These are phyloP conservation scores for Citrullus colocynthis DNA, from an alignment of 306 rosid species.

Conservation along the genomic window DNA sequence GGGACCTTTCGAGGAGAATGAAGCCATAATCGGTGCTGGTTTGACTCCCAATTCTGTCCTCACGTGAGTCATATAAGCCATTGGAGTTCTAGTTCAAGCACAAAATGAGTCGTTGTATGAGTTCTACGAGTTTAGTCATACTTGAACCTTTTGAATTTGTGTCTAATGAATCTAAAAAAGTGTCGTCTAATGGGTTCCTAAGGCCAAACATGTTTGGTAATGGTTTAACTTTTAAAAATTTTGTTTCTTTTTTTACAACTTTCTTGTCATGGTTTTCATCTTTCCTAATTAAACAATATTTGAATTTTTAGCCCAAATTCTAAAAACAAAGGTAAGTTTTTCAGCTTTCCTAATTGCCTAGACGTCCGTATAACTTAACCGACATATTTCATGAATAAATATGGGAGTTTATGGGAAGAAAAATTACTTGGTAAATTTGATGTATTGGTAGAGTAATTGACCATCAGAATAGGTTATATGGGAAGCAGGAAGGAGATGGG, in stretches of 20 bases:
- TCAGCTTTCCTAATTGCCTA: too few species aligned
- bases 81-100: conserved; percentile 22
- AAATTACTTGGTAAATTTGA: background rate
- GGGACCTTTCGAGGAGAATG: conserved; percentile 72
- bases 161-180: background rate
- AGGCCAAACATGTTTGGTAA: too few species aligned
- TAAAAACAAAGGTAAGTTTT: too few species aligned
- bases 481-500: background rate
- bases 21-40: conserved; percentile 40
- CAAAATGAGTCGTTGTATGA: background rate
- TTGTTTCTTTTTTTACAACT: too few species aligned
- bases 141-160: background rate
- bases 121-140: background rate
- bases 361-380: too few species aligned
- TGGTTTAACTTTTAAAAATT: too few species aligned
- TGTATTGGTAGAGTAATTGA: background rate
- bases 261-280: too few species aligned
- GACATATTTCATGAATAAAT: too few species aligned
- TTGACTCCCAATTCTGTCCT: conserved; percentile 19
- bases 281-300: too few species aligned
- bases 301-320: too few species aligned
- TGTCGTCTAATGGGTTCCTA: too few species aligned
- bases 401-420: background rate
- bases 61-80: conserved; percentile 25
- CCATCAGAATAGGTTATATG: background rate